Percentiles rank a stretch among this genome's conserved stretches.
Conservation (phyloP, 78 protist species). For the Paratrimastix pyriformis region DNA sequence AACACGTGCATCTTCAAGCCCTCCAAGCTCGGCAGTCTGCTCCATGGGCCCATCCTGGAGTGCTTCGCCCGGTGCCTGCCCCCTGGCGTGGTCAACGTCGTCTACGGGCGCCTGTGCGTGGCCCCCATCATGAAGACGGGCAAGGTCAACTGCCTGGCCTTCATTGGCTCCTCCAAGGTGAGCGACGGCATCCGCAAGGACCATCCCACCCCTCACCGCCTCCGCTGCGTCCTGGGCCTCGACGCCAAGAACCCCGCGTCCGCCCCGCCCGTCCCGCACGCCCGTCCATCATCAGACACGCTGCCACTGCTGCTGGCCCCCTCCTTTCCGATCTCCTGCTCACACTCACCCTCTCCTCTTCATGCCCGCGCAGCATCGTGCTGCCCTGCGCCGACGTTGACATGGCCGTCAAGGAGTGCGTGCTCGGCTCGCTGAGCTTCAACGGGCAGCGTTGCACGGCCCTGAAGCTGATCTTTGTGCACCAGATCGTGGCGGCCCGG, state of each 20-base stretch:
- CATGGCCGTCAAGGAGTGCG: slow-evolving; percentile 29
- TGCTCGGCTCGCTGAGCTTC: slow-evolving; percentile 24
- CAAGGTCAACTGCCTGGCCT: slow-evolving; percentile 28
- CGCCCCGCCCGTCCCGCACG: too few relatives aligned
- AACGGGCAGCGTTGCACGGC: slow-evolving; percentile 50
- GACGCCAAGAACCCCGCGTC: slow-evolving; percentile 16
- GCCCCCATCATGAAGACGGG: slow-evolving; percentile 32
- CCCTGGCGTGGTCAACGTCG: slow-evolving; percentile 25
- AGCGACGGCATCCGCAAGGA: not conserved
- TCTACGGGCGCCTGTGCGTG: slow-evolving; percentile 21
- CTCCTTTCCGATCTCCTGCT: too few relatives aligned
- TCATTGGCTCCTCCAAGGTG: slow-evolving; percentile 32
- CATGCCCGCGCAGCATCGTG: too few relatives aligned
- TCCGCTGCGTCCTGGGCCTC: slow-evolving; percentile 18
- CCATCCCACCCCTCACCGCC: slow-evolving; percentile 3
- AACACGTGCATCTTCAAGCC: slow-evolving; percentile 24
- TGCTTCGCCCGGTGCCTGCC: slow-evolving; percentile 21
- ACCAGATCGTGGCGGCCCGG: not conserved
- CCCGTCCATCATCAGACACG: too few relatives aligned
- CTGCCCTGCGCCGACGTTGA: slow-evolving; percentile 15
- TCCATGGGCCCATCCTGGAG: slow-evolving; percentile 8
- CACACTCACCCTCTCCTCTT: too few relatives aligned
- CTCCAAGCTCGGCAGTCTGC: not conserved
- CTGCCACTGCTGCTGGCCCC: too few relatives aligned
- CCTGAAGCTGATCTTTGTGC: slow-evolving; percentile 16